A percentile compares a stretch with the other conserved stretches of the same genome.
phyloP scores from a whole-genome alignment of 805 yeast genomes.

The Suhomyces xylopsoci region DNA sequence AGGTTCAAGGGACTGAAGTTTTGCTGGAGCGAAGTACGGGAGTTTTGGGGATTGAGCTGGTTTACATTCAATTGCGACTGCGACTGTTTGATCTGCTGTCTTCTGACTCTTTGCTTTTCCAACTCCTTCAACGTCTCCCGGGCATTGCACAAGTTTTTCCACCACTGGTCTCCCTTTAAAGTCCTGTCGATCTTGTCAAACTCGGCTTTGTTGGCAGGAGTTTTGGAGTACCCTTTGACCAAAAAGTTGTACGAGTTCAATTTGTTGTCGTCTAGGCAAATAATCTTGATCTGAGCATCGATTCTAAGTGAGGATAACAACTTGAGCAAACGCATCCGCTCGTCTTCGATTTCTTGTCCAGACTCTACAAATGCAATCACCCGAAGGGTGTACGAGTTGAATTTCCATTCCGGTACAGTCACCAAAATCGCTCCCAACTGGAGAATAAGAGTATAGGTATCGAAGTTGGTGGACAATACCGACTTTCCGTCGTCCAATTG shows the following conservation, averaged over 20 bases:
- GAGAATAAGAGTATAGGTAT: slow-evolving; percentile 88
- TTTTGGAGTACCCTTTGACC: slow-evolving; percentile 59
- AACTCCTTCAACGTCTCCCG: slow-evolving; percentile 42
- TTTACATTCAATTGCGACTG: slow-evolving; percentile 1
- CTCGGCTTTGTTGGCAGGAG: slow-evolving; percentile 19
- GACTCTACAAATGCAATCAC: slow-evolving; percentile 89
- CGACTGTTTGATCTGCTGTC: slow-evolving; percentile 3
- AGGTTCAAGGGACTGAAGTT: slow-evolving; percentile 26
- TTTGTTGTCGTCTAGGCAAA: slow-evolving; percentile 58
- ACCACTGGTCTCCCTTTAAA: slow-evolving; percentile 76
- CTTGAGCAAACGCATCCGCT: slow-evolving; percentile 55
- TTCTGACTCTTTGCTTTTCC: slow-evolving; percentile 25
- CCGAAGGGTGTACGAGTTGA: slow-evolving; percentile 61
- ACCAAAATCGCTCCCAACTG: slow-evolving; percentile 91
- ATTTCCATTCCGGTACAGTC: slow-evolving; percentile 92
- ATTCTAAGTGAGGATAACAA: slow-evolving; percentile 78
- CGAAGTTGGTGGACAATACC: slow-evolving; percentile 84
- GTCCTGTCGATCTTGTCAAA: slow-evolving; percentile 47
- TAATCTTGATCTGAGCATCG: slow-evolving; percentile 73
- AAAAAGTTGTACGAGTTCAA: slow-evolving; percentile 69
- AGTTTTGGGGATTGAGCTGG: neutral
- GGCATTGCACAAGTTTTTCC: slow-evolving; percentile 65
- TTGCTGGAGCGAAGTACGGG: neutral
- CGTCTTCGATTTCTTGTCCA: slow-evolving; percentile 66
- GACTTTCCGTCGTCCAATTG: slow-evolving; percentile 63